Conservation (phyloP, 768 basidiomycete genomes). For the Panaeolus papilionaceus region DNA sequence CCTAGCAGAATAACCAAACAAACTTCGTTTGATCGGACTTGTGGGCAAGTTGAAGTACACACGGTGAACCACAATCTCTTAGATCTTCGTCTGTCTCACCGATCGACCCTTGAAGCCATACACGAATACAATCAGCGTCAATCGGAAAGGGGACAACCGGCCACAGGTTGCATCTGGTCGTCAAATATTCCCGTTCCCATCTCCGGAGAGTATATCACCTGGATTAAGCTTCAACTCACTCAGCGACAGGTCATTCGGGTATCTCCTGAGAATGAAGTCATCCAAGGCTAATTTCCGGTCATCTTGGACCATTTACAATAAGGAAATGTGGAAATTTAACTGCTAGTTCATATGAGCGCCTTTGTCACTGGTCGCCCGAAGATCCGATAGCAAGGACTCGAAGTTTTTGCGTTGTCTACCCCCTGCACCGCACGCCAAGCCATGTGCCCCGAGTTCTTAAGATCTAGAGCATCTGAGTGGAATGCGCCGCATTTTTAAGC, state of each 20-base stretch:
- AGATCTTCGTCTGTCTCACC: slow-evolving; percentile 7
- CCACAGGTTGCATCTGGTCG: slow-evolving; percentile 10
- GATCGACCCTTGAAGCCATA: slow-evolving; percentile 12
- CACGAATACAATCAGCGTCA: slow-evolving; percentile 13
- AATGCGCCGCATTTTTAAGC: not conserved
- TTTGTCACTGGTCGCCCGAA: not conserved
- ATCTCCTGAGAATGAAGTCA: slow-evolving; percentile 15
- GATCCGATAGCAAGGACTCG: slow-evolving; percentile 4
- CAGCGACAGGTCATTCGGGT: slow-evolving; percentile 6
- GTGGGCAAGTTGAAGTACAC: not conserved
- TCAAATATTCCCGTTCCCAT: slow-evolving; percentile 1
- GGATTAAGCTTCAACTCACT: slow-evolving; percentile 7
- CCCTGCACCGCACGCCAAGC: not conserved
- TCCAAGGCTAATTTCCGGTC: slow-evolving; percentile 13
- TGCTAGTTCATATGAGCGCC: slow-evolving; percentile 8
- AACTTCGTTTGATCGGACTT: slow-evolving; percentile 10
- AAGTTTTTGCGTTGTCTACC: not conserved
- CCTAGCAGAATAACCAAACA: not conserved
- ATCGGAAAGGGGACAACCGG: slow-evolving; percentile 4
- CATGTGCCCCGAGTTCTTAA: not conserved
- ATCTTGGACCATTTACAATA: not conserved
- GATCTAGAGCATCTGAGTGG: not conserved
- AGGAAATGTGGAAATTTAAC: not conserved
- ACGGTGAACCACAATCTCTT: slow-evolving; percentile 9
- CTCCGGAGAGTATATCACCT: slow-evolving; percentile 13